Evolutionary conservation across 2,329 filamentous ascomycete genomes (phyloP), one percentile per base, ranked within the genome.

Genomic region (Ophiostoma sp.): DNA sequence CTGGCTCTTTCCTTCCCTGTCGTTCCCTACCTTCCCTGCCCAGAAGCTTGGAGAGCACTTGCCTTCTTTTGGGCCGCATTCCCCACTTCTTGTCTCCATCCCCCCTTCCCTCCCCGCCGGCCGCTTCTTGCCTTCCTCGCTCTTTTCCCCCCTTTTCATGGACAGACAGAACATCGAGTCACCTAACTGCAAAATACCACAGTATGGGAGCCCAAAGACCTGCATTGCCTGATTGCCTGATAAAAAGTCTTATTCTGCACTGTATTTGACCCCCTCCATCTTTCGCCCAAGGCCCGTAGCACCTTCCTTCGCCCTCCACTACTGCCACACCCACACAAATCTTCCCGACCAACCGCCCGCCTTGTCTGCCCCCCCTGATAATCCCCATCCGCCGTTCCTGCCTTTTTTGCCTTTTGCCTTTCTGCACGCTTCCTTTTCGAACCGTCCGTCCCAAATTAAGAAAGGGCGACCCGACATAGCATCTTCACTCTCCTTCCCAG

Each of bases 321-420:
- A 61, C 73, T 55, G 71, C 66, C 69, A 64, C 64, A 75, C 25
- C 22, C 57, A 36, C 45, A 25, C 55, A 69, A 69, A 72, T 69
- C 63, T 70, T 73, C 63, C 63, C 74, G 48, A 71, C 72, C 69
- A 72, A 72, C 72, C 64, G 52, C 63, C 72, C 69, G 70, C 72
- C 64, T 59, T 69, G 66, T 36, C 66, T 25, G 19, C 42, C 64
- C 52, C 68, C 68, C 59, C 69, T 70, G 55, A 74, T 70, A 63
- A 70, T 42, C 55, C 50, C 55, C 55, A 59, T 64, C 48, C 39
- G 55, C 50, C 36, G 45, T 42, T 71, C 61, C 48, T 72, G 63
- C 70, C 69, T 50, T 57, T 71, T 66, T 48, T 45, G 19, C 59
- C 28, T 61, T 57, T 70, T 36, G 45, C 33, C 48, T n/a, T 45